Evolutionary conservation across 495 filamentous ascomycete genomes (phyloP).

Genomic region (Arthonia radiata): DNA sequence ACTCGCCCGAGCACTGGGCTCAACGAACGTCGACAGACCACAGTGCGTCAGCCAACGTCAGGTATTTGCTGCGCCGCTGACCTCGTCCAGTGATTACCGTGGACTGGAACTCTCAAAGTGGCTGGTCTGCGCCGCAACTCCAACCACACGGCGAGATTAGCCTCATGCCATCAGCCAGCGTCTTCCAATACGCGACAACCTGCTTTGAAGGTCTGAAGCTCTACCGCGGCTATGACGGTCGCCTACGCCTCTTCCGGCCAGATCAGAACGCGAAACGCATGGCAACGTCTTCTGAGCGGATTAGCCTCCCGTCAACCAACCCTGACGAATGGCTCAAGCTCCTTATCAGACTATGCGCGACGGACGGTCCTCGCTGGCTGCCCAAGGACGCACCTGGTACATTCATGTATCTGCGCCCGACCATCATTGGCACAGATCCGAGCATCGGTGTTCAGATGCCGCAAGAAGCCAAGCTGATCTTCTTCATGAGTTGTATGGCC

Average conservation of each 20-base stretch:
- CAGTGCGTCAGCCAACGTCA: too few relatives aligned
- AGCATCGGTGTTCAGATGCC: slow-evolving; percentile 64
- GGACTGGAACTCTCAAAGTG: slow-evolving; percentile 35
- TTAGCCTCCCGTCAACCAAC: slow-evolving; percentile 54
- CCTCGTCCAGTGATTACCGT: slow-evolving; percentile 69
- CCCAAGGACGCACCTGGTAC: slow-evolving; percentile 35
- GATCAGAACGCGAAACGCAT: slow-evolving; percentile 54
- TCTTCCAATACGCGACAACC: slow-evolving; percentile 74
- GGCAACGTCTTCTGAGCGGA: slow-evolving; percentile 39
- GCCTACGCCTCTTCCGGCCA: slow-evolving; percentile 67
- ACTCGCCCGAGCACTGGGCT: slow-evolving; percentile 21
- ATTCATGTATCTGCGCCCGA: slow-evolving; percentile 65
- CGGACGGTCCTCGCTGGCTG: slow-evolving; percentile 57
- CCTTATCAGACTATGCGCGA: slow-evolving; percentile 40
- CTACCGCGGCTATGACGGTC: slow-evolving; percentile 62
- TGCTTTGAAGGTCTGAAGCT: slow-evolving; percentile 84
- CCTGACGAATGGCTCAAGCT: slow-evolving; percentile 47
- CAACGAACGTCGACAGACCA: slow-evolving; percentile 47
- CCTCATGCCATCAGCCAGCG: slow-evolving; percentile 64
- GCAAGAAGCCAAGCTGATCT: slow-evolving; percentile 59
- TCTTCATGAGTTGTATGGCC: slow-evolving; percentile 57
- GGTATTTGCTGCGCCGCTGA: too few relatives aligned
- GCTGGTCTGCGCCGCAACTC: slow-evolving; percentile 60
- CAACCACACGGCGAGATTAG: slow-evolving; percentile 56
- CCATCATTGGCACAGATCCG: slow-evolving; percentile 56